Evolutionary conservation across 495 filamentous ascomycete species (phyloP).

Genomic region (Peziza echinospora): DNA sequence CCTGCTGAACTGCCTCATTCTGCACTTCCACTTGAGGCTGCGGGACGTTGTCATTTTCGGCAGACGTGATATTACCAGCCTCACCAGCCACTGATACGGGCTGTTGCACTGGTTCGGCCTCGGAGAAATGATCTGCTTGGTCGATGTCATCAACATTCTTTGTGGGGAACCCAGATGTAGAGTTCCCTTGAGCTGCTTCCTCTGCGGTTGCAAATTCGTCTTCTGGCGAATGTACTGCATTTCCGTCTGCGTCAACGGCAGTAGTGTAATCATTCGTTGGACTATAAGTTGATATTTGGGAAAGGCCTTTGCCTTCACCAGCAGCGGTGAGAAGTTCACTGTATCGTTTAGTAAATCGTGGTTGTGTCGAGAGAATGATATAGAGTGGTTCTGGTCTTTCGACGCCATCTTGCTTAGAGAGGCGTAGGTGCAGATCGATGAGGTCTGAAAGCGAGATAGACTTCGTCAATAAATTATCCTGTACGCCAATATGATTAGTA

Average conservation of each 20-base stretch:
- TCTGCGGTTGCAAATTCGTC: no score
- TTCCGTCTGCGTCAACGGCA: neutral
- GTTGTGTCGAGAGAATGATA: conserved; percentile 30
- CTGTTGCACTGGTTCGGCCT: no score
- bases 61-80: no score
- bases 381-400: conserved; percentile 33
- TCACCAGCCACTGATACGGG: no score
- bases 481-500: conserved; percentile 18
- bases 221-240: no score
- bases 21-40: no score
- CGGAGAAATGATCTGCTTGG: no score
- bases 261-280: neutral
- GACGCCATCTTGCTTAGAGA: conserved; percentile 38
- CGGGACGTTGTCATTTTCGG: no score
- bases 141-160: no score
- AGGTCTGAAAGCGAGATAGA: conserved; percentile 34
- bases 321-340: conserved; percentile 24
- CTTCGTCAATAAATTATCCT: conserved; percentile 27
- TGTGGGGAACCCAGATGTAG: no score
- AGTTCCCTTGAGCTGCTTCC: no score
- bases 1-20: no score
- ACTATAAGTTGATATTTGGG: conserved; percentile 23
- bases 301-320: conserved; percentile 36
- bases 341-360: conserved; percentile 30
- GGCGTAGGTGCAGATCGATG: conserved; percentile 32